Base-by-base conservation (phyloP, 2,329 filamentous ascomycete species). In the Septoria petroselini region DNA sequence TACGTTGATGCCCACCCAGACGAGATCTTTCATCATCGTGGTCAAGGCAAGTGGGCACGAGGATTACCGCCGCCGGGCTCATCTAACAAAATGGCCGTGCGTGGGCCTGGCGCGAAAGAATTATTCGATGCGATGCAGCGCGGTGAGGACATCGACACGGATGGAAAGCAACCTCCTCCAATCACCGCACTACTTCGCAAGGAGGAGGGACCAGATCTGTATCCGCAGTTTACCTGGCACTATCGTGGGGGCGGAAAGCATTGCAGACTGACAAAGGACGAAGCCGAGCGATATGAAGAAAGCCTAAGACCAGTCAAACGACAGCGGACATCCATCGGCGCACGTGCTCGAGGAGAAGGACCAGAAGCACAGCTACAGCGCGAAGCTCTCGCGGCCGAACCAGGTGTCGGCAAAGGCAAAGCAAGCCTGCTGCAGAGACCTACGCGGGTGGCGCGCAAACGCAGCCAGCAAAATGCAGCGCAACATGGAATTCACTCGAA, bases 181-280 rank as follows among this genome's bases (percentile, higher is more conserved):
- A 31, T 58, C 17, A 58, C 58, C 15, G 61, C 58, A 18, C 56
- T 67, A 2, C 40, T 67, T 12, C 58, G 51, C 17, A 59, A 55
- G 30, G 54, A 56, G n/a, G 64, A 67, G 35, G 62, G 64, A 9
- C 63, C 63, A 3, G 62, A 64, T n/a, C 57, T 58, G 30, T 67
- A 55, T 46, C 65, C 64, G 4, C 38, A 59, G 8, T 49, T 64
- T 15, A 48, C 50, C 3, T 67, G 64, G 64, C 37, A 59, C 33
- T 67, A 67, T 34, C 59, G 64, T 23, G 65, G 65, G 7, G 65
- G 65, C 21, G 64, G 65, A 9, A 67, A 66, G 41, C 66, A 64
- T 62, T 57, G 59, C 34, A 48, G 60, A 21, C 44, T 58, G 29
- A 54, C 59, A 3, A 67, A 67, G 50, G 48, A 58, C 27, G 54